Evolutionary conservation across 2,329 filamentous ascomycete species (phyloP).

Genomic region (Phialophora expanda): DNA sequence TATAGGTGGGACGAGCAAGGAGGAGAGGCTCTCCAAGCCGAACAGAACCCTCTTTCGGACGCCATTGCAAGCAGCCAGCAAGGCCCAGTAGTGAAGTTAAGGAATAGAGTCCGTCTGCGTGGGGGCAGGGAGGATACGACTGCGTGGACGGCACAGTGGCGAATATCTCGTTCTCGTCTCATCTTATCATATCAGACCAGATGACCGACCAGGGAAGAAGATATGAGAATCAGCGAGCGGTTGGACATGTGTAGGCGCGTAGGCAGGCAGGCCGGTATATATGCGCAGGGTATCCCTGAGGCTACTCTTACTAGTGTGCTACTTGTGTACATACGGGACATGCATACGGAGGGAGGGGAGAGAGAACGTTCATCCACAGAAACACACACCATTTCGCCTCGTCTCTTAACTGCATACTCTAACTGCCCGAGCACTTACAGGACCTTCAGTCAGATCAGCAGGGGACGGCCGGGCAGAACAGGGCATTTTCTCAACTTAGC

Average conservation of each 20-base stretch:
- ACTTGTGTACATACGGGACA: not conserved
- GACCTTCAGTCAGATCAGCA: not conserved
- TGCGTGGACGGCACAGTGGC: too few relatives aligned
- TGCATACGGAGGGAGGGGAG: not conserved
- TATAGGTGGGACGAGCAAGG: not conserved
- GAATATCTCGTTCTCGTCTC: too few relatives aligned
- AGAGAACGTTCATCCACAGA: too few relatives aligned
- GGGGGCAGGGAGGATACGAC: too few relatives aligned
- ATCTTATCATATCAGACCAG: too few relatives aligned
- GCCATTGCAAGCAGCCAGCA: not conserved
- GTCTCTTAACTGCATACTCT: too few relatives aligned
- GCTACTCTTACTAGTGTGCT: too few relatives aligned
- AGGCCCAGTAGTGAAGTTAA: not conserved
- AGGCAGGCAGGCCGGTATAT: not conserved
- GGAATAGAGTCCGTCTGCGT: not conserved
- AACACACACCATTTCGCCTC: too few relatives aligned
- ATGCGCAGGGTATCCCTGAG: not conserved
- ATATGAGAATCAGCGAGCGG: not conserved
- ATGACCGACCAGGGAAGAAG: not conserved
- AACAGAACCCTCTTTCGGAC: not conserved
- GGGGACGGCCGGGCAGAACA: not conserved
- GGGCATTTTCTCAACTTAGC: not conserved
- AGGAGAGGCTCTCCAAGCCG: not conserved
- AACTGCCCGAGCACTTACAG: too few relatives aligned
- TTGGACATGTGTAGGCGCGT: not conserved